Evolutionary conservation across 306 rosid species (phyloP), one percentile per base, ranked within the genome.

Genomic region (Dalbergia cochinchinensis): DNA sequence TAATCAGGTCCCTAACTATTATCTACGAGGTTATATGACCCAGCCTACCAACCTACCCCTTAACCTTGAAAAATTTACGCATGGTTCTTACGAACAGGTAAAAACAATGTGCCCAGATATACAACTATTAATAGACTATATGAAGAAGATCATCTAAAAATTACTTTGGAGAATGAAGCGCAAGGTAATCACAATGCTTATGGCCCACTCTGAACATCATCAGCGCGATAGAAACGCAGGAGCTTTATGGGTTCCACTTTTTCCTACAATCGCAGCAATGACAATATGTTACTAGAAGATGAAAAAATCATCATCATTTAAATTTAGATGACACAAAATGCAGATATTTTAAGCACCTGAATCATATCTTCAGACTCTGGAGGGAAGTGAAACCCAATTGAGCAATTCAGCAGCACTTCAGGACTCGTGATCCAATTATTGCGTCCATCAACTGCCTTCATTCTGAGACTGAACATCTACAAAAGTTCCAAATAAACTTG

Each of bases 351-450:
- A 33, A 51, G 69, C 39, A 94, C 99, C 97, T 92, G 91, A 45
- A 79, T 44, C 59, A 75, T 84, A 76, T 79, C 90, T 58, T 79
- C 89, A 31, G 74, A 59, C 68, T 85, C 76, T 18, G 74, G 67
- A 57, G 97, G 95, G 79, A 94, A 92, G 70, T 82, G 88, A 84
- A 94, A 89, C 42, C 99, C 99, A 7, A 85, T 88, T 15, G 99
- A 94, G 83, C 99, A 92, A 80, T 91, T 94, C 73, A 79, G 85
- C 87, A 91, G 74, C 31, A 83, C 74, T 83, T 94, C 99, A 19
- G 99, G 94, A 66, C 87, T 94, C 83, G 81, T 86, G 83, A 91
- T 91, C 97, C 97, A 94, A 33, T 90, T 89, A 85, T 86, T 83
- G 74, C 92, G 97, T 69, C 87, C 95, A 78, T 88, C 91, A 69